Percentiles rank a stretch among this genome's conserved stretches.
Conservation (phyloP, 192 early-diverging fungal species). For the Coemansia sp. region DNA sequence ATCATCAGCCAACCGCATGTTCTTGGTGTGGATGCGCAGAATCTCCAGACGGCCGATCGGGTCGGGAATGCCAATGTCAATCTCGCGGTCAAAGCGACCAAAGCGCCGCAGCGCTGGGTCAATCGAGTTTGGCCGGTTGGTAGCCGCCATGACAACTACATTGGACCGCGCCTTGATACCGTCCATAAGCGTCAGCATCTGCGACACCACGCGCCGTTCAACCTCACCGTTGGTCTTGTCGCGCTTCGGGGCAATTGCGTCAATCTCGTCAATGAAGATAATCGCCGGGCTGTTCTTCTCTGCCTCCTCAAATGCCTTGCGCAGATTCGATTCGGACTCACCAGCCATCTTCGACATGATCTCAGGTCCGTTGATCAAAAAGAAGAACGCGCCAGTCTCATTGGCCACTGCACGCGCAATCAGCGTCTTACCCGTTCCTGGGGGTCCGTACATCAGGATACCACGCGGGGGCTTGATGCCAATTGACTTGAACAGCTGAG, state of each 20-base stretch:
- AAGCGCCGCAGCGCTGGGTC: conserved; percentile 98
- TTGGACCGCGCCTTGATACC: conserved; percentile 96
- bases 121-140: conserved; percentile 98
- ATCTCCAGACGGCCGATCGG: conserved; percentile 98
- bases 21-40: conserved; percentile 98
- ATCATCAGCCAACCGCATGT: conserved; percentile 97
- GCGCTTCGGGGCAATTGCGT: conserved; percentile 98
- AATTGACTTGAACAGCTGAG: conserved; percentile 97
- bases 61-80: conserved; percentile 99
- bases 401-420: conserved; percentile 99
- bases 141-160: conserved; percentile 98
- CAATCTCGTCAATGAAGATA: conserved; percentile 99
- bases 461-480: conserved; percentile 99
- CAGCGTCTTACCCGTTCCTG: conserved; percentile 98
- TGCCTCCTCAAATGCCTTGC: conserved; percentile 99
- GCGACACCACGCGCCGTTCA: conserved; percentile 97
- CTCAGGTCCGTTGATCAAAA: conserved; percentile 98
- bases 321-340: conserved; percentile 94
- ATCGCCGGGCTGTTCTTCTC: conserved; percentile 97
- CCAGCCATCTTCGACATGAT: conserved; percentile 99
- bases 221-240: conserved; percentile 99
- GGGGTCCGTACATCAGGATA: conserved; percentile 97
- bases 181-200: conserved; percentile 98
- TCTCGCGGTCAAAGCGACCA: conserved; percentile 98
- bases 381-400: conserved; percentile 99